Base-by-base conservation (phyloP, 2,329 filamentous ascomycete genomes). In the Didymella exigua region DNA sequence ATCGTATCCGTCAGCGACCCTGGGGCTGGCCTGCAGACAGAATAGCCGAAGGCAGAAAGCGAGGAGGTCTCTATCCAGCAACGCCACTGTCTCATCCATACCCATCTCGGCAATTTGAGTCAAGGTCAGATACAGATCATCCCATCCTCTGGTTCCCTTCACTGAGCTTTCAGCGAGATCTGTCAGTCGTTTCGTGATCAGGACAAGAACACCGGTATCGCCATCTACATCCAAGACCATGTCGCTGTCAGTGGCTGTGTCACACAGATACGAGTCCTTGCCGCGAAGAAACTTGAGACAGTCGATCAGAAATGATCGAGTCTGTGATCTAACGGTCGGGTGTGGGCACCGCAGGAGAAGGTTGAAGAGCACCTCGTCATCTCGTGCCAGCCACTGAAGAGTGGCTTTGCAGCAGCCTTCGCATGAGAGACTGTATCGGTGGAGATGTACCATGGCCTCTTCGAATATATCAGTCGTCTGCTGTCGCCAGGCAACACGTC, bases 401-500 rank as follows among this genome's bases (percentile, higher is more conserved):
- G 86, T 80, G 9, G 83, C 79, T 46, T 82, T 72, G 47, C 85
- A 85, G 67, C 87, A 89, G 14, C 47, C 79, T 66, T 67, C 41
- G 42, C 73, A 75, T 19, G 79, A 76, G 56, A 83, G 85, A 16
- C 84, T 81, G 30, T 84, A 78, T 18, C 77, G 77, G 11, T 77
- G 74, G 13, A 89, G 68, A 23, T 85, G 77, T 2, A 70, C 68
- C 45, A 84, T 78, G 47, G 89, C 84, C 8, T 75, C 70, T 1
- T 82, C 79, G 31, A 89, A 86, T 36, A 89, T 84, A 0, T 86
- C 82, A 2, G 84, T 69, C 34, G 92, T 89, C 70, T 89, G 91
- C 4, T 85, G 82, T 52, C 91, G 84, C 40, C 88, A 85, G 11
- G 90, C 83, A 36, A 96, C 81, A 68, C 93, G 89, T 62, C 93